Evolutionary conservation across 371 early-diverging fungal species (phyloP).

Genomic region (Cokeromyces recurvatus): DNA sequence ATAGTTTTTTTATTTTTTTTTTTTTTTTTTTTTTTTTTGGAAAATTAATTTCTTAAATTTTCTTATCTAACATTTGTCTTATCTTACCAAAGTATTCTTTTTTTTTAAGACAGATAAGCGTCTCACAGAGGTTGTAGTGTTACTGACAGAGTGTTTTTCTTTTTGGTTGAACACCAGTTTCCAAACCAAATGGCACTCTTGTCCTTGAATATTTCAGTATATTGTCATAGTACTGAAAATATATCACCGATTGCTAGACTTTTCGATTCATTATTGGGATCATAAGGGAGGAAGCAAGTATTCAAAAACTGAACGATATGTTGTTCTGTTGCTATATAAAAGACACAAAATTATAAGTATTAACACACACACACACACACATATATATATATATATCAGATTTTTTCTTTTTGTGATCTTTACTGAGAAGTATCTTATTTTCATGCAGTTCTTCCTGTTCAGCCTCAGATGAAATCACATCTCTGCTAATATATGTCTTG

Average conservation of each 20-base stretch:
- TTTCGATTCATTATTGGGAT: neutral
- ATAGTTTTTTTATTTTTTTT: neutral
- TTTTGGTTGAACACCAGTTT: constrained; percentile 4
- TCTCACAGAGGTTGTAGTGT: neutral
- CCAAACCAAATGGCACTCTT: constrained; percentile 3
- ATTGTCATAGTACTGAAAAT: neutral
- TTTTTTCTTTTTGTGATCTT: neutral
- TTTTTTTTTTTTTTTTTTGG: neutral
- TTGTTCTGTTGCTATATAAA: neutral
- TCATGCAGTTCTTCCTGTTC: neutral
- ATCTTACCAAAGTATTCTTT: neutral
- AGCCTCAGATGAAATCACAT: neutral
- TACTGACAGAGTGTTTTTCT: neutral
- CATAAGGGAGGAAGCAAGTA: neutral
- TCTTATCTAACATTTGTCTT: neutral
- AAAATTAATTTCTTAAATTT: too few relatives aligned
- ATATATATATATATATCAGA: too few relatives aligned
- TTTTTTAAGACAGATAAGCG: neutral
- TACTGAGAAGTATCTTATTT: neutral
- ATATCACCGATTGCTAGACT: neutral
- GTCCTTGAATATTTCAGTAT: constrained; percentile 1
- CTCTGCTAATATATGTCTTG: neutral
- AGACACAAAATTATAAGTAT: neutral
- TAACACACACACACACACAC: too few relatives aligned
- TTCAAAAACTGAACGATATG: neutral